Conservation (phyloP, 2,329 filamentous ascomycete species). For the Microdochium paspali region DNA sequence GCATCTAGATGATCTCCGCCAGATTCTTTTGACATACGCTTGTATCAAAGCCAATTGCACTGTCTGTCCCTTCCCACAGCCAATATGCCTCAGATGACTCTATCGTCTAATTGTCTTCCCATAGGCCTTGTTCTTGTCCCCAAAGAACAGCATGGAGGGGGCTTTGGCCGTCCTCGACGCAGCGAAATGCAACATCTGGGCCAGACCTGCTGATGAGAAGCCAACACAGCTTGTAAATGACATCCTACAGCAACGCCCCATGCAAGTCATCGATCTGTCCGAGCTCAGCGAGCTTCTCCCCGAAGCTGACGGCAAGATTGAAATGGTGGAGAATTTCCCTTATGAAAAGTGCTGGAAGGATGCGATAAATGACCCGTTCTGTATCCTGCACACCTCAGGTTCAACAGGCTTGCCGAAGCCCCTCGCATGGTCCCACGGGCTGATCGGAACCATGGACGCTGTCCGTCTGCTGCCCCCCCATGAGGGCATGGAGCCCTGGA, state of each 20-base stretch:
- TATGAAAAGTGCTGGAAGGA: conserved; percentile 23
- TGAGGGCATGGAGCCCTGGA: conserved; percentile 16
- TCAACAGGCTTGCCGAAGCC: conserved; percentile 31
- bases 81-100: neutral
- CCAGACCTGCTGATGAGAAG: conserved; percentile 10
- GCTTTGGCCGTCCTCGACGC: conserved; percentile 21
- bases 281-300: too few relatives aligned
- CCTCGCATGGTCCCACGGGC: conserved; percentile 11
- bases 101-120: conserved; percentile 1
- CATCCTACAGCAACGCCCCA: conserved; percentile 11
- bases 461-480: conserved; percentile 21
- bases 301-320: too few relatives aligned
- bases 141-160: conserved; percentile 22
- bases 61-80: conserved; percentile 10
- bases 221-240: conserved; percentile 9
- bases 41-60: conserved; percentile 22
- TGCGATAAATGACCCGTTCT: conserved; percentile 22
- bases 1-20: conserved; percentile 17
- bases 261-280: conserved; percentile 13
- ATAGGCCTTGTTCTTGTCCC: conserved; percentile 22
- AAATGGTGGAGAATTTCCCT: conserved; percentile 8
- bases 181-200: conserved; percentile 20
- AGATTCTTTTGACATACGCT: conserved; percentile 18
- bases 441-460: conserved; percentile 24
- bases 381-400: conserved; percentile 30